Evolutionary conservation across 1,284 basidiomycete genomes (phyloP).

Genomic region (Athelia psychrophila): DNA sequence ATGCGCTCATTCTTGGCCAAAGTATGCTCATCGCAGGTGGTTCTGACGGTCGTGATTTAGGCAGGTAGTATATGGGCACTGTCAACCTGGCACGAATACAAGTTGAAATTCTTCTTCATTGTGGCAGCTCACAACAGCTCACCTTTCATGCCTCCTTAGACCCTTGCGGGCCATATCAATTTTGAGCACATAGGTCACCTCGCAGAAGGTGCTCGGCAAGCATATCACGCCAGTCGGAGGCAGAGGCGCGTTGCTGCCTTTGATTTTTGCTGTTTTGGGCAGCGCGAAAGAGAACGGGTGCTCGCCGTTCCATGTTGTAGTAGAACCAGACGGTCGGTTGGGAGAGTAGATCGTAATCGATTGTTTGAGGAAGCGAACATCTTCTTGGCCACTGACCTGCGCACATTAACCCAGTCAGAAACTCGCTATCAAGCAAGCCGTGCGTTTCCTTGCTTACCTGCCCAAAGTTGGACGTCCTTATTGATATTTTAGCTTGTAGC

Average conservation of each 20-base stretch:
- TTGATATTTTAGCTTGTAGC: conserved; percentile 38
- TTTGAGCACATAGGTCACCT: conserved; percentile 37
- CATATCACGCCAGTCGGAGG: conserved; percentile 39
- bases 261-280: conserved; percentile 27
- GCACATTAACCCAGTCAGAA: not conserved
- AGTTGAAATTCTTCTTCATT: conserved; percentile 1
- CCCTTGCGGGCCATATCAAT: conserved; percentile 39
- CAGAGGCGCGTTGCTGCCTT: conserved; percentile 23
- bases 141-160: conserved; percentile 37
- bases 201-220: conserved; percentile 33
- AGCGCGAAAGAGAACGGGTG: conserved; percentile 38
- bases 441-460: conserved; percentile 29
- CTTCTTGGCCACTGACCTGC: not conserved
- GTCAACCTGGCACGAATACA: conserved; percentile 18
- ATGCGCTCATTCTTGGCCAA: conserved; percentile 11
- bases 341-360: conserved; percentile 29
- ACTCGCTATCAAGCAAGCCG: conserved; percentile 16
- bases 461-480: conserved; percentile 14
- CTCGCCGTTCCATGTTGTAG: conserved; percentile 23
- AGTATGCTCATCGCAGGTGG: conserved; percentile 28
- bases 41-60: conserved; percentile 35
- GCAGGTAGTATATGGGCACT: conserved; percentile 35
- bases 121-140: conserved; percentile 15
- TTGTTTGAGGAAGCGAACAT: conserved; percentile 24
- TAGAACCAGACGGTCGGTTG: conserved; percentile 12